Conservation (phyloP, 352 stramenopile genomes). For the Elongisporangium undulatum region DNA sequence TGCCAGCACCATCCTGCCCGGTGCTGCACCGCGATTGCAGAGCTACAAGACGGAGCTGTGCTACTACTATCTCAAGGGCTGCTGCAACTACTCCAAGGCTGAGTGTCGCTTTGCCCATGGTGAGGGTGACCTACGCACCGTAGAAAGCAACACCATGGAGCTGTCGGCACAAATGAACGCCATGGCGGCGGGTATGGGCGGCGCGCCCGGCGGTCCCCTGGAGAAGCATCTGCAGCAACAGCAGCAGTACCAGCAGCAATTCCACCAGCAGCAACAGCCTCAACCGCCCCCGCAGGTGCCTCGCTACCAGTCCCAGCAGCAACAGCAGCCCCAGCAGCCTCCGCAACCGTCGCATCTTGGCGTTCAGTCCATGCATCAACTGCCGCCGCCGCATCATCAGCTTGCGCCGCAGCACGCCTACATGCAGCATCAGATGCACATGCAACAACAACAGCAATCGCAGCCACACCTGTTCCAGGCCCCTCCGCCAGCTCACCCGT, state of each 20-base stretch:
- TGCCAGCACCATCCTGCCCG: conserved; percentile 13
- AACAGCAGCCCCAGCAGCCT: conserved; percentile 3
- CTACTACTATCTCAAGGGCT: conserved; percentile 87
- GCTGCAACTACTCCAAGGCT: conserved; percentile 87
- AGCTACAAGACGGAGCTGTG: conserved; percentile 89
- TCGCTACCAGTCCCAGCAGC: conserved; percentile 19
- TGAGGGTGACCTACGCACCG: conserved; percentile 69
- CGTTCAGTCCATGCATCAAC: too few relatives aligned
- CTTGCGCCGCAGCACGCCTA: conserved; percentile 10
- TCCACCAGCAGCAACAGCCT: conserved; percentile 29
- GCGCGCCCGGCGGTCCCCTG: conserved; percentile 20
- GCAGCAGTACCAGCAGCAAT: conserved; percentile 66
- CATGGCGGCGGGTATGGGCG: conserved; percentile 14
- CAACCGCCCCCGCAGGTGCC: conserved; percentile 24
- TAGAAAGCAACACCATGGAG: conserved; percentile 79
- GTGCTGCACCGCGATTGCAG: conserved; percentile 62
- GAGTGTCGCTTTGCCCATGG: conserved; percentile 87
- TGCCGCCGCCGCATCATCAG: conserved; percentile 11
- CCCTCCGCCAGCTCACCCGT: conserved; percentile 30
- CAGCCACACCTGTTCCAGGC: conserved; percentile 25
- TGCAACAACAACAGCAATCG: conserved; percentile 25
- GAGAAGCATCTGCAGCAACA: conserved; percentile 57
- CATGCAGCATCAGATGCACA: conserved; percentile 23
- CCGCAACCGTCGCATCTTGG: conserved; percentile 1
- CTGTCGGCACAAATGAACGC: conserved; percentile 50